Evolutionary conservation across 495 filamentous ascomycete species (phyloP).

Genomic region (Neurospora africana): DNA sequence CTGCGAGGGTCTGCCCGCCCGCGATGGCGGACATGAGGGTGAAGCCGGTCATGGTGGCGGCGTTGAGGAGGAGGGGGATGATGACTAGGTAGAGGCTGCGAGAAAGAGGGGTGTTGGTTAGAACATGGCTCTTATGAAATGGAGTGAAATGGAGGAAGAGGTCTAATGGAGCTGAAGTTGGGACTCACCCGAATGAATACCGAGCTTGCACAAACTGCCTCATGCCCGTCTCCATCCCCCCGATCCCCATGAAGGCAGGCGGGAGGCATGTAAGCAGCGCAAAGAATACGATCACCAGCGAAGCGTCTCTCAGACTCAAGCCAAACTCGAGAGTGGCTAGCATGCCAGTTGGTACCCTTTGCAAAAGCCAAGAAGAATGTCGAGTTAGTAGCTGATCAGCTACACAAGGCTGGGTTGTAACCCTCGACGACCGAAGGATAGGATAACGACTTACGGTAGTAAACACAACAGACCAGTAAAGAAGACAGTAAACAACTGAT

Average conservation of each 20-base stretch:
- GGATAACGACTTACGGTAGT: conserved; percentile 27
- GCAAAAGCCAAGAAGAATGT: neutral
- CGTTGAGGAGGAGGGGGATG: conserved; percentile 30
- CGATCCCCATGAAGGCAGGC: conserved; percentile 43
- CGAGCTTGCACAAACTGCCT: conserved; percentile 47
- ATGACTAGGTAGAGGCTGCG: conserved; percentile 25
- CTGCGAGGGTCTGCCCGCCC: conserved; percentile 34
- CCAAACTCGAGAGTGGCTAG: conserved; percentile 40
- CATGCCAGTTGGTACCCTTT: conserved; percentile 42
- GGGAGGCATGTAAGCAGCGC: conserved; percentile 39
- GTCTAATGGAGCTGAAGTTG: neutral
- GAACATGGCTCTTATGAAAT: neutral
- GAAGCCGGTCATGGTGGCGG: conserved; percentile 34
- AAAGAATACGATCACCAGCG: conserved; percentile 48
- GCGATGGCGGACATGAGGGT: conserved; percentile 30
- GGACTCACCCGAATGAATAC: conserved; percentile 42
- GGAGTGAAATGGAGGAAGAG: neutral
- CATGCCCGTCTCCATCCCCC: conserved; percentile 41
- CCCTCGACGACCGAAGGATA: neutral
- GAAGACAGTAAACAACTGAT: conserved; percentile 40
- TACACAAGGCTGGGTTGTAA: neutral
- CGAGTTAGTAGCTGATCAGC: neutral
- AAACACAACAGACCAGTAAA: conserved; percentile 33
- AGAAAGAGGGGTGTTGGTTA: conserved; percentile 1
- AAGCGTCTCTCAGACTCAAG: conserved; percentile 42